phyloP scores from a whole-genome alignment of 2,329 filamentous ascomycete genomes.

The Elsinoe fawcettii region DNA sequence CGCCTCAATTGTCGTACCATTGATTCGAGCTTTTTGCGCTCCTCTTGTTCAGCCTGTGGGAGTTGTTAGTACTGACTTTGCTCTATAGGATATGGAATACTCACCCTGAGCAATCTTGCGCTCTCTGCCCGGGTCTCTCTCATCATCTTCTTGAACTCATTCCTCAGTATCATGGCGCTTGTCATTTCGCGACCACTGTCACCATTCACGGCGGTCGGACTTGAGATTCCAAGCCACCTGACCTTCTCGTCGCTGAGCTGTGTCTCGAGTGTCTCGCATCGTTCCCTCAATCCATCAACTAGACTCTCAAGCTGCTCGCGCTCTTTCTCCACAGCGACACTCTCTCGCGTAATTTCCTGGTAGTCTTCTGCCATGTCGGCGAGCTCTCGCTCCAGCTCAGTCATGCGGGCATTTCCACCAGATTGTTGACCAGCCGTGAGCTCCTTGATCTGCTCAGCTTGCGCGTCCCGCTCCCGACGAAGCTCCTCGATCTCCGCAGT shows the following conservation, averaged over 20 bases:
- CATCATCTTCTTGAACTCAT: conserved; percentile 78
- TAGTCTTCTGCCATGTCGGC: conserved; percentile 62
- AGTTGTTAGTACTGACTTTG: neutral
- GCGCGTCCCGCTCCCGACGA: conserved; percentile 28
- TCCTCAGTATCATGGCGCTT: conserved; percentile 60
- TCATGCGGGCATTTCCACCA: conserved; percentile 25
- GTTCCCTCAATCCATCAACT: conserved; percentile 57
- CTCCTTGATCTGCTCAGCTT: conserved; percentile 38
- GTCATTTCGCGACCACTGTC: conserved; percentile 46
- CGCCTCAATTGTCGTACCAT: conserved; percentile 16
- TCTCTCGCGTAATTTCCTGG: conserved; percentile 61
- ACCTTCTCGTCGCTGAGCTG: conserved; percentile 61
- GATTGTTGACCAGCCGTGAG: conserved; percentile 22
- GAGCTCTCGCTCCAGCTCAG: conserved; percentile 55
- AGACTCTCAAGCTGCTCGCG: conserved; percentile 55
- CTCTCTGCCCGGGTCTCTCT: conserved; percentile 61
- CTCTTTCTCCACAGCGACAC: conserved; percentile 64
- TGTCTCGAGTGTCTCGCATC: conserved; percentile 55
- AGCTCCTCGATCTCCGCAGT: conserved; percentile 39
- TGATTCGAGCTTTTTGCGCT: conserved; percentile 28
- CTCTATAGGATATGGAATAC: conserved; percentile 24
- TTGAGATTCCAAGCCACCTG: conserved; percentile 55
- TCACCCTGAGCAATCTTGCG: conserved; percentile 56
- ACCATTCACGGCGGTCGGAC: conserved; percentile 37
- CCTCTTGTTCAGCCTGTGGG: conserved; percentile 60